Evolutionary conservation across 371 early-diverging fungal genomes (phyloP).

Genomic region (Massospora cicadina): DNA sequence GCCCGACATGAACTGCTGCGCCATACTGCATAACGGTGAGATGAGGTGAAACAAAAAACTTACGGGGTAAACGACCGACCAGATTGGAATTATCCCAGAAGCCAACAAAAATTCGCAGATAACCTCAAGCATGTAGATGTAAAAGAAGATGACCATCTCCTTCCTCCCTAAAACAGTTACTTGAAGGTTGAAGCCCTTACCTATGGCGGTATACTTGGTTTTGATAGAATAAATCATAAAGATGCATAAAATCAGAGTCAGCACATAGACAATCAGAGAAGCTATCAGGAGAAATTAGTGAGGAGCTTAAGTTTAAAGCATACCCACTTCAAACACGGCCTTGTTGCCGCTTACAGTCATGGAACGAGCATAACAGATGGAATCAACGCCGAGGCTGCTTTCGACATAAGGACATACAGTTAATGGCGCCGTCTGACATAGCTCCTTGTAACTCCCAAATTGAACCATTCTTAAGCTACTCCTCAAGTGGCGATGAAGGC

Average conservation of each 20-base stretch:
- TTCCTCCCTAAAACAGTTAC: conserved; percentile 48
- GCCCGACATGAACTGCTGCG: conserved; percentile 61
- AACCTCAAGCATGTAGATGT: conserved; percentile 66
- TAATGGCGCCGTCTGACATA: conserved; percentile 3
- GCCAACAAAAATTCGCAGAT: conserved; percentile 71
- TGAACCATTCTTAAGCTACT: no score
- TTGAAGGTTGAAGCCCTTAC: conserved; percentile 24
- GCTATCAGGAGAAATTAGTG: conserved; percentile 20
- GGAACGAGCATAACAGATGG: conserved; percentile 7
- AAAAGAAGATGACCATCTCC: conserved; percentile 93
- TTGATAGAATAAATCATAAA: conserved; percentile 93
- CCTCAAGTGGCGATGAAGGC: no score
- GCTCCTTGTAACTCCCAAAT: neutral
- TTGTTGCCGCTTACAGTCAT: neutral
- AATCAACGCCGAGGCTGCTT: neutral
- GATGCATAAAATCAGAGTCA: conserved; percentile 80
- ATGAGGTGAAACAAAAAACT: conserved; percentile 15
- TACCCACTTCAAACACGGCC: conserved; percentile 7
- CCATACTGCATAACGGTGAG: conserved; percentile 43
- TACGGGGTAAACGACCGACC: conserved; percentile 63
- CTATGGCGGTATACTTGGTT: conserved; percentile 92
- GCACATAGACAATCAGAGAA: conserved; percentile 68
- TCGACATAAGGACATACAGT: conserved; percentile 7
- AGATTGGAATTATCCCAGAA: conserved; percentile 75
- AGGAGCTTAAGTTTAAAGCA: neutral